phyloP scores from a whole-genome alignment of 495 filamentous ascomycete genomes.

The Hypoxylon cercidicola region DNA sequence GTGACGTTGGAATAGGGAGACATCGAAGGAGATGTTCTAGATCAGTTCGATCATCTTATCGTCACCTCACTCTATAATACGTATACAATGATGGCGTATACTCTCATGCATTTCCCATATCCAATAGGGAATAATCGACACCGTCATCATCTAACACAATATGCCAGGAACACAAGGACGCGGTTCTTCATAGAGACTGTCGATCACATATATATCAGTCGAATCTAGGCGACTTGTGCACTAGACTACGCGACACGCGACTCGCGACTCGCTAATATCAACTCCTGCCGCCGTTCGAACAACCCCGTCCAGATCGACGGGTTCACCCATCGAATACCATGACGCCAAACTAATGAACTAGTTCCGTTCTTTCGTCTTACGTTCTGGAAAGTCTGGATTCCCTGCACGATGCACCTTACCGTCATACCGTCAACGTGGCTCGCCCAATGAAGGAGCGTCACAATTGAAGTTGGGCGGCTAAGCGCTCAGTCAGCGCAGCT shows the following conservation, averaged over 20 bases:
- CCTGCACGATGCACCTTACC: conserved; percentile 32
- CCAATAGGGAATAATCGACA: too few species aligned
- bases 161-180: too few species aligned
- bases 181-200: conserved; percentile 3
- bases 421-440: conserved; percentile 28
- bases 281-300: background rate
- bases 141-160: too few species aligned
- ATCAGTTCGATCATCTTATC: too few species aligned
- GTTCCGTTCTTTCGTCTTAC: conserved; percentile 9
- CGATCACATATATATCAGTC: background rate
- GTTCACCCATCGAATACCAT: conserved; percentile 2
- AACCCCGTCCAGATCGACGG: background rate
- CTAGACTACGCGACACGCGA: background rate
- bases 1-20: too few species aligned
- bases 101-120: too few species aligned
- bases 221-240: conserved; percentile 7
- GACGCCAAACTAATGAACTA: background rate
- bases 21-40: too few species aligned
- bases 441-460: conserved; percentile 44
- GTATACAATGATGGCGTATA: too few species aligned
- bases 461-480: conserved; percentile 38
- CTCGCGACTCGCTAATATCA: background rate
- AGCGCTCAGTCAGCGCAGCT: conserved; percentile 44
- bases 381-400: conserved; percentile 31
- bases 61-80: too few species aligned